Percentiles rank a stretch among this genome's conserved stretches.
Evolutionary conservation across 2,329 filamentous ascomycete species (phyloP).

Genomic region (Cercospora sp.): DNA sequence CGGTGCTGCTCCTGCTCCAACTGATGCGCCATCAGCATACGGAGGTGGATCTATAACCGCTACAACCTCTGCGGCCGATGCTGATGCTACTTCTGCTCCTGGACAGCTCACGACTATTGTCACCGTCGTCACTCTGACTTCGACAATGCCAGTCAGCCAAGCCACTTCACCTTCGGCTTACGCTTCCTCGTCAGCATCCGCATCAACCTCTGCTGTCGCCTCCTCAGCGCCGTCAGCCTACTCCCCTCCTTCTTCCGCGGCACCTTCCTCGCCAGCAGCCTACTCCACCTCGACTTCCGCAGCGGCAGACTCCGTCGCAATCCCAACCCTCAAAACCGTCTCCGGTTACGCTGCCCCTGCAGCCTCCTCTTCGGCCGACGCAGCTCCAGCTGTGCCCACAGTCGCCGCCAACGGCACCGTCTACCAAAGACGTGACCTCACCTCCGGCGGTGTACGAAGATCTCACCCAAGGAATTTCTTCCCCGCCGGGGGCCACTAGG

Average conservation of each 20-base stretch:
- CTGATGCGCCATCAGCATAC: background rate
- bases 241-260: conserved; percentile 5
- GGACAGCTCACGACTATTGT: conserved; percentile 21
- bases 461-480: conserved; percentile 8
- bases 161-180: conserved; percentile 7
- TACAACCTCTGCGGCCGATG: background rate
- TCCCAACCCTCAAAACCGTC: conserved; percentile 5
- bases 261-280: conserved; percentile 13
- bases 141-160: conserved; percentile 16
- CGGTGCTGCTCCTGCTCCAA: conserved; percentile 5
- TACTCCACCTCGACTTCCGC: conserved; percentile 13
- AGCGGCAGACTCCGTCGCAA: background rate
- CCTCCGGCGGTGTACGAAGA: background rate
- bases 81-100: background rate
- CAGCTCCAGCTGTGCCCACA: conserved; percentile 6
- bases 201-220: background rate
- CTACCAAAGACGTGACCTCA: background rate
- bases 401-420: conserved; percentile 16
- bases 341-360: background rate
- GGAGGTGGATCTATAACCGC: conserved; percentile 1
- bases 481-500: conserved; percentile 4
- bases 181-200: background rate
- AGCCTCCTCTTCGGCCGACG: background rate
- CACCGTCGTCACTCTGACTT: conserved; percentile 25
- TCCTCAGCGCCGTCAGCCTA: conserved; percentile 10